Percentiles rank a stretch among this genome's conserved stretches.
Evolutionary conservation across 805 yeast species (phyloP).

Genomic region (Ogataea kodamae): DNA sequence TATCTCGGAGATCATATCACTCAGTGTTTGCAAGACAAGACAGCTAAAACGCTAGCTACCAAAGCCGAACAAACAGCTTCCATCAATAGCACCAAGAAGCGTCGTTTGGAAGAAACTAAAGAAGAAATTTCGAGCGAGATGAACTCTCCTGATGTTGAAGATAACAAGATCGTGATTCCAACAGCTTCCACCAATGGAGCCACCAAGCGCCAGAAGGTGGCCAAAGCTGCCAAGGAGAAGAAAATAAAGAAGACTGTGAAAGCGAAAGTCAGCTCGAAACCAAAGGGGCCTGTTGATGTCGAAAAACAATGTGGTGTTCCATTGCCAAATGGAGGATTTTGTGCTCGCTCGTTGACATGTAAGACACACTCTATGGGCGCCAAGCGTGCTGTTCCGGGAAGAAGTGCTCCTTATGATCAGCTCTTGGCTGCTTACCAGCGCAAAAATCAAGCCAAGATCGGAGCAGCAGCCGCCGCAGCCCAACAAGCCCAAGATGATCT

Average conservation of each 20-base stretch:
- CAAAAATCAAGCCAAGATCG: slow-evolving; percentile 85
- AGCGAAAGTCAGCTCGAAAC: slow-evolving; percentile 47
- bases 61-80: slow-evolving; percentile 6
- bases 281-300: slow-evolving; percentile 83
- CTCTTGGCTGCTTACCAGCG: slow-evolving; percentile 86
- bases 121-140: slow-evolving; percentile 27
- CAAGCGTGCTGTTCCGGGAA: slow-evolving; percentile 89
- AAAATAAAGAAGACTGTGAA: slow-evolving; percentile 33
- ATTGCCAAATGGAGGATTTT: slow-evolving; percentile 87
- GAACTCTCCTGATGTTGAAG: slow-evolving; percentile 18
- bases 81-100: slow-evolving; percentile 24
- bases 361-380: slow-evolving; percentile 99
- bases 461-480: slow-evolving; percentile 76
- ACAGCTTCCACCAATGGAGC: slow-evolving; percentile 4
- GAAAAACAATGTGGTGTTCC: slow-evolving; percentile 96
- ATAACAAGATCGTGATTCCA: slow-evolving; percentile 3
- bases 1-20: slow-evolving; percentile 38
- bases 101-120: slow-evolving; percentile 24
- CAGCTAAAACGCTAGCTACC: slow-evolving; percentile 15
- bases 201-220: slow-evolving; percentile 19
- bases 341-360: slow-evolving; percentile 95
- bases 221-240: slow-evolving; percentile 29
- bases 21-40: slow-evolving; percentile 36
- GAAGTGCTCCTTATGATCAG: slow-evolving; percentile 89
- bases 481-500: slow-evolving; percentile 72